phyloP scores from a whole-genome alignment of 352 stramenopile species.

The Globisporangium ultimum region DNA sequence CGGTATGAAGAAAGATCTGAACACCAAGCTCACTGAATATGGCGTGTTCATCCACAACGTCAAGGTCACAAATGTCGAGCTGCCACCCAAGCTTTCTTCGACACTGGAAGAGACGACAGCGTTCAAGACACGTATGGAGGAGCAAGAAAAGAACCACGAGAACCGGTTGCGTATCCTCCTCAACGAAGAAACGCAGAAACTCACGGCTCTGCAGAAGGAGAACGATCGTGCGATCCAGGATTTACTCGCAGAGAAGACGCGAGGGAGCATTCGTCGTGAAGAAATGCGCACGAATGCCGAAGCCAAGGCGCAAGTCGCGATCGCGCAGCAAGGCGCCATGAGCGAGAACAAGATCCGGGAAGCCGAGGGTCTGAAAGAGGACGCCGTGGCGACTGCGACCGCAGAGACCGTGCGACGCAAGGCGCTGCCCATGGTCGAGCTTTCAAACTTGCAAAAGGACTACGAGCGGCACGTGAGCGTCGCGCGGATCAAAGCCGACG shows the following conservation, averaged over 20 bases:
- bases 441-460: conserved; percentile 51
- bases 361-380: conserved; percentile 61
- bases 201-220: conserved; percentile 76
- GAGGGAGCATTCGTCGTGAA: conserved; percentile 68
- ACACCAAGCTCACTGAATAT: conserved; percentile 58
- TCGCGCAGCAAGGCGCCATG: conserved; percentile 53
- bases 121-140: conserved; percentile 87
- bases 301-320: conserved; percentile 68
- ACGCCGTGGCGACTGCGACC: conserved; percentile 51
- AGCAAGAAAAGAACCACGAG: conserved; percentile 89
- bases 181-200: conserved; percentile 82
- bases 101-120: conserved; percentile 81
- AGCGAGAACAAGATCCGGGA: conserved; percentile 71
- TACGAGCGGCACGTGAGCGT: conserved; percentile 70
- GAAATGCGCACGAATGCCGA: conserved; percentile 74
- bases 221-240: conserved; percentile 80
- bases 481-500: conserved; percentile 56
- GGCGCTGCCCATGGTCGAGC: conserved; percentile 53
- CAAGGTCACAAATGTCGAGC: conserved; percentile 83
- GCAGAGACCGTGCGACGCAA: conserved; percentile 58
- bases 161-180: conserved; percentile 81
- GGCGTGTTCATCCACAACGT: conserved; percentile 87
- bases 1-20: conserved; percentile 84
- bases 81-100: conserved; percentile 54
- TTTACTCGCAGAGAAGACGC: conserved; percentile 58